A percentile compares a stretch with the other conserved stretches of the same genome.
Conservation (phyloP, 164 flowering plant genomes). For the Annona squamosa region DNA sequence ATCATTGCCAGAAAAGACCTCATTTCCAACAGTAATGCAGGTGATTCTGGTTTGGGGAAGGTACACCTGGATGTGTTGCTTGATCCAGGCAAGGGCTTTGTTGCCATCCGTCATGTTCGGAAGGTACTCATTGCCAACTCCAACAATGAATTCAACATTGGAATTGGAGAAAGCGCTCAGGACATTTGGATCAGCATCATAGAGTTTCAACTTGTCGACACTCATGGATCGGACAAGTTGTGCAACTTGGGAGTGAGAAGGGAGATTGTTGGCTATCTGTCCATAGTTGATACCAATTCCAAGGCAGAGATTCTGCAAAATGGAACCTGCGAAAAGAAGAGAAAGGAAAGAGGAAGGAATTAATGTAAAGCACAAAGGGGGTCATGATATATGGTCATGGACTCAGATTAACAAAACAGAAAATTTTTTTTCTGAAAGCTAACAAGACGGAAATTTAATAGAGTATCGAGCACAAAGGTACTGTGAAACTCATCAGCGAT, state of each 20-base stretch:
- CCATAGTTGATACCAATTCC: constrained; percentile 78
- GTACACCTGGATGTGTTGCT: constrained; percentile 41
- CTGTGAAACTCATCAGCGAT: too few relatives aligned
- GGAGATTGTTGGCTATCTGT: constrained; percentile 73
- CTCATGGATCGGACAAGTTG: constrained; percentile 46
- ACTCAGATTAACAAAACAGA: background rate
- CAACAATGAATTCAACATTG: constrained; percentile 61
- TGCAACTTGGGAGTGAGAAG: constrained; percentile 53
- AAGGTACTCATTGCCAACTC: constrained; percentile 49
- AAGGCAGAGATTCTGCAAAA: constrained; percentile 18
- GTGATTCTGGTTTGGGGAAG: constrained; percentile 48
- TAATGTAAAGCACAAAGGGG: background rate
- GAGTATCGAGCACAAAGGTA: too few relatives aligned
- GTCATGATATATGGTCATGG: background rate
- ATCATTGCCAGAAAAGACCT: constrained; percentile 40
- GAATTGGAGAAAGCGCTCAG: constrained; percentile 55
- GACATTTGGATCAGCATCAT: constrained; percentile 74
- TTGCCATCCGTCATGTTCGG: constrained; percentile 38
- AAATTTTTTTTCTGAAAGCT: too few relatives aligned
- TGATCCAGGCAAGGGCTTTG: constrained; percentile 59
- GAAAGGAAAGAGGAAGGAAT: background rate
- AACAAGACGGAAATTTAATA: too few relatives aligned
- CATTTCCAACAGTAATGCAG: constrained; percentile 71
- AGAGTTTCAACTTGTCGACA: constrained; percentile 58
- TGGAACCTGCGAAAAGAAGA: constrained; percentile 27